These are phyloP conservation scores for Gossypioides kirkii DNA, from an alignment of 345 rosid genomes.

Conservation along the genomic window DNA sequence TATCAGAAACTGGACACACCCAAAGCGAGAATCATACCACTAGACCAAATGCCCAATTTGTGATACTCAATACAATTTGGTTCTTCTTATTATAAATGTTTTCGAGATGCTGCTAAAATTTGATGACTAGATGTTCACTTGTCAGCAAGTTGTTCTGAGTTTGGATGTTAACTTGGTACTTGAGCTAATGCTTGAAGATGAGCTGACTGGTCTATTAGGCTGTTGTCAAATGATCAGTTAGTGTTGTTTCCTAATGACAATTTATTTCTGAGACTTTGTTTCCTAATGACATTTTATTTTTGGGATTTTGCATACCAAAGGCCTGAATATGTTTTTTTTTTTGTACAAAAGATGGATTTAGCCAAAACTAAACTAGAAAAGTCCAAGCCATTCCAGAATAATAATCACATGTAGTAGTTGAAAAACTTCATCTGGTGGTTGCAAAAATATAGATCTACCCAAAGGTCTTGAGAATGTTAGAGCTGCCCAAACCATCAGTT, in stretches of 20 bases:
- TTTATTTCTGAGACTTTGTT: background rate
- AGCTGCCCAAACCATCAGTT: too few species aligned
- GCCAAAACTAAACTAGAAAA: too few species aligned
- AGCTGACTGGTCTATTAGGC: background rate
- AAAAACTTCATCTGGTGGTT: too few species aligned
- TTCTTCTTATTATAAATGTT: background rate
- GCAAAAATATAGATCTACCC: too few species aligned
- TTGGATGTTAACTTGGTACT: background rate
- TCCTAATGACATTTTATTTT: background rate
- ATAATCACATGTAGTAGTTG: too few species aligned
- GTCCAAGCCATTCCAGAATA: too few species aligned
- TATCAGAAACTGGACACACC: constrained; percentile 27
- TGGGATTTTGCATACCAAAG: background rate
- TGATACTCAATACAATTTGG: background rate
- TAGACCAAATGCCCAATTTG: constrained; percentile 74
- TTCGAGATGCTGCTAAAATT: background rate
- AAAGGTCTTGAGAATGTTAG: too few species aligned
- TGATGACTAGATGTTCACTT: background rate
- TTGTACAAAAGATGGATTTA: too few species aligned
- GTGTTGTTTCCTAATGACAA: background rate
- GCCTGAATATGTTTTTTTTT: background rate
- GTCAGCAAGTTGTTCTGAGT: background rate
- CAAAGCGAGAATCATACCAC: constrained; percentile 83
- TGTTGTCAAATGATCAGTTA: background rate
- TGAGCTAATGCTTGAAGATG: background rate